Percentiles rank a stretch among this genome's conserved stretches.
These are phyloP conservation scores for Cladophialophora chaetospira DNA, from an alignment of 2,329 filamentous ascomycete species.

Conservation along the genomic window DNA sequence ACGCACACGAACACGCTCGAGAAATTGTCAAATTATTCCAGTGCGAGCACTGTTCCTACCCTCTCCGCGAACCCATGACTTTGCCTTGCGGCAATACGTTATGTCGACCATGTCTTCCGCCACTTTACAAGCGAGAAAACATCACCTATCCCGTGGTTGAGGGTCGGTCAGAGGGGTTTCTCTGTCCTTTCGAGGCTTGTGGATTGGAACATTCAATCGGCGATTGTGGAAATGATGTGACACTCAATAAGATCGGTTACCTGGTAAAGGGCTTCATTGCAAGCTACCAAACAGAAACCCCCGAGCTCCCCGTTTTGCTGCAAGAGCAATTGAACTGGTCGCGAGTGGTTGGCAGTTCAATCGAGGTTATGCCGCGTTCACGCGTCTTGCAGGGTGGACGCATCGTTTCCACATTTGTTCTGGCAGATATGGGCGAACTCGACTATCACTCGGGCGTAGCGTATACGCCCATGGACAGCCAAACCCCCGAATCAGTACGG, in stretches of 20 bases:
- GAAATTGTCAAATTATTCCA: constrained; percentile 73
- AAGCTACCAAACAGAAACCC: constrained; percentile 38
- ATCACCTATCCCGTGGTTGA: constrained; percentile 76
- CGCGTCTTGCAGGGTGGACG: constrained; percentile 57
- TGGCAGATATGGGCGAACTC: constrained; percentile 65
- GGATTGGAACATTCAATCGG: constrained; percentile 70
- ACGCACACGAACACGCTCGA: constrained; percentile 59
- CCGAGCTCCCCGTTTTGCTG: constrained; percentile 42
- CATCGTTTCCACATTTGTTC: constrained; percentile 65
- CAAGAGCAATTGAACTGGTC: constrained; percentile 45
- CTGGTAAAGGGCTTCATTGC: constrained; percentile 59
- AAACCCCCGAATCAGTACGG: constrained; percentile 34
- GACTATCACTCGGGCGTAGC: constrained; percentile 58
- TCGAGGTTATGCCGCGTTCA: constrained; percentile 33
- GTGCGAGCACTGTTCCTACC: constrained; percentile 71
- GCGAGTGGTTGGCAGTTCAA: constrained; percentile 36
- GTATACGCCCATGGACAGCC: constrained; percentile 43
- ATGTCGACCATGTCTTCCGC: constrained; percentile 74
- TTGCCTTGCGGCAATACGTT: constrained; percentile 80
- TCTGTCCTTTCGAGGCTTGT: constrained; percentile 71
- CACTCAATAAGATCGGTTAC: constrained; percentile 70
- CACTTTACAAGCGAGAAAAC: constrained; percentile 63
- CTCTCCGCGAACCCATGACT: constrained; percentile 68
- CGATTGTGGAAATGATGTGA: constrained; percentile 77
- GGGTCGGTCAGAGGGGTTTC: constrained; percentile 68